phyloP scores from a whole-genome alignment of 768 basidiomycete genomes.

The Rhodotorula paludigena region DNA sequence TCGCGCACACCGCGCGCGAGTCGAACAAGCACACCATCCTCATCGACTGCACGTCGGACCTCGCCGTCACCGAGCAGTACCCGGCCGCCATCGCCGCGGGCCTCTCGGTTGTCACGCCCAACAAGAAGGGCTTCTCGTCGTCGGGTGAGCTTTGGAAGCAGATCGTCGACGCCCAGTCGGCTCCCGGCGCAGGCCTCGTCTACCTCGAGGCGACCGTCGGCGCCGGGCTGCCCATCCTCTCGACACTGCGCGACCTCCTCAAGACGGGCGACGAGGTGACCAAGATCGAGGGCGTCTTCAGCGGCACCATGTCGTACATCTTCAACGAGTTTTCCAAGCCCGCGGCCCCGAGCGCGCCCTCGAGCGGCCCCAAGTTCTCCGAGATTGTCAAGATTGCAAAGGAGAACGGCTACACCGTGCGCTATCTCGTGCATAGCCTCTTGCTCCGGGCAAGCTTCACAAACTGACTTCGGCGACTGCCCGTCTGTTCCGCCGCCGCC shows the following conservation, averaged over 20 bases:
- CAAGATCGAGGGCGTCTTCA: constrained; percentile 96
- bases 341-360: constrained; percentile 42
- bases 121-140: constrained; percentile 92
- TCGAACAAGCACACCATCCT: constrained; percentile 59
- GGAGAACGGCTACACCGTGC: constrained; percentile 88
- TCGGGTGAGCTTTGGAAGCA: constrained; percentile 61
- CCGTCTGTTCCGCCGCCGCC: neutral
- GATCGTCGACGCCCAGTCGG: constrained; percentile 60
- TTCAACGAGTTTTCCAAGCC: constrained; percentile 86
- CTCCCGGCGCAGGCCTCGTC: constrained; percentile 54
- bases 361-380: constrained; percentile 60
- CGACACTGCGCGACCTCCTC: constrained; percentile 85
- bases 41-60: constrained; percentile 89
- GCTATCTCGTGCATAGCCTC: constrained; percentile 1
- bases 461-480: too few species aligned
- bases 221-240: constrained; percentile 86
- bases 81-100: constrained; percentile 72
- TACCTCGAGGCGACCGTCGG: constrained; percentile 84
- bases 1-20: constrained; percentile 21
- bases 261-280: constrained; percentile 83
- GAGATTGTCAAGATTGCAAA: constrained; percentile 81
- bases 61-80: constrained; percentile 72
- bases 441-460: constrained; percentile 34
- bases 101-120: constrained; percentile 86
- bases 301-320: constrained; percentile 96